Base-by-base conservation (phyloP, 2,329 filamentous ascomycete species). In the Aspergillus versicolor region DNA sequence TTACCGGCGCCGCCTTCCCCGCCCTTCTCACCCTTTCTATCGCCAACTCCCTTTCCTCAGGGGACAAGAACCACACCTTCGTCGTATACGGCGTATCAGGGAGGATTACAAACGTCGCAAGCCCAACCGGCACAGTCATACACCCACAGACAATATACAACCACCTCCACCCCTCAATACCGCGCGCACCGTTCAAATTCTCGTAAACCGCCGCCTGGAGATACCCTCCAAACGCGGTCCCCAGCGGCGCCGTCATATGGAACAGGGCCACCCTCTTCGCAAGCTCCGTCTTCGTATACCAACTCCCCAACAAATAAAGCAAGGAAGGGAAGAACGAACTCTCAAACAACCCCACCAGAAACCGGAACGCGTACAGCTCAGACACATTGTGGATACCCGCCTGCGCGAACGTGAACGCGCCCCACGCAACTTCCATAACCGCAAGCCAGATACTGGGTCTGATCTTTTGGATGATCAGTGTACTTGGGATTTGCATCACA, bases 261-360 rank as follows among this genome's bases (percentile, higher is more conserved):
- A 53, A 53, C 17, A 53, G 6, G 1, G 41, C 51, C 15, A 45
- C 42, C 7, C 51, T 12, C 21, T 53, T 53, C 5, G 41, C 51
- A 6, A 53, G 42, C 43, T 53, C 51, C 9, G 41, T 45, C 32
- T 53, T 46, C n/a, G 51, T 53, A 53, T 46, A 53, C 42, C 51
- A 53, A 19, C 41, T 46, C 3, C 51, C 51, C 21, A 44, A 12
- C 13, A 53, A 24, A 21, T 53, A 46, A 8, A 46, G 51, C 51
- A 46, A 17, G 0, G 41, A n/a, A 2, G 32, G 30, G 19, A 53
- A 53, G 5, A 46, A 38, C n/a, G 41, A 46, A 32, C 41, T 46
- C 21, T 53, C 42, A 19, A 40, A 38, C 17, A 47, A 46, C n/a
- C 51, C 42, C 9, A 53, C 41, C 30, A 53, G 42, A 22, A 53